phyloP scores from a whole-genome alignment of 345 rosid genomes.

The Eucalyptus fibrosa region DNA sequence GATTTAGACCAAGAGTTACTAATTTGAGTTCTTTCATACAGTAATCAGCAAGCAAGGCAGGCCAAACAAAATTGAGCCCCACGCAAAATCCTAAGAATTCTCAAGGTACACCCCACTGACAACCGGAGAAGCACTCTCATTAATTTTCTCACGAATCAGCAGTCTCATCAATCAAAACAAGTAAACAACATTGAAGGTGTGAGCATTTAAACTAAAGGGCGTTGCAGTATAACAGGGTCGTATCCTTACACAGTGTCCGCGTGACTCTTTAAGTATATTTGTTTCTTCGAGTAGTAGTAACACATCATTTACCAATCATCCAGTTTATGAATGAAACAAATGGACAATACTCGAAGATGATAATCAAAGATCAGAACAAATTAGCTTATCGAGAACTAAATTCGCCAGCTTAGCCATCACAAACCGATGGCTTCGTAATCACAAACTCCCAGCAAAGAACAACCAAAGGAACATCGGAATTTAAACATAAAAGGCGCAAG shows the following conservation, averaged over 20 bases:
- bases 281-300: background rate
- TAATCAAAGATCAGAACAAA: background rate
- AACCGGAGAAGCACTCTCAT: background rate
- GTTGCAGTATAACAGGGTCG: background rate
- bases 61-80: slow-evolving; percentile 1
- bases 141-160: background rate
- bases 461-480: background rate
- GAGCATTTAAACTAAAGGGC: background rate
- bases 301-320: background rate
- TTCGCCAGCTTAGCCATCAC: background rate
- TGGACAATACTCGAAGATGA: background rate
- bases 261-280: background rate
- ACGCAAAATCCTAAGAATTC: slow-evolving; percentile 32
- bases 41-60: background rate
- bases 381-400: background rate
- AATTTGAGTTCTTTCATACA: background rate
- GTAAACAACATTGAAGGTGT: background rate
- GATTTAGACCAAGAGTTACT: background rate
- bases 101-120: background rate
- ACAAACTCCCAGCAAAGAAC: background rate
- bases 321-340: background rate
- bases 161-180: background rate
- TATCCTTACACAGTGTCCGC: background rate
- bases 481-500: background rate
- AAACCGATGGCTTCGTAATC: background rate